Base-by-base conservation (phyloP, 2,329 filamentous ascomycete genomes). In the Sarocladium oryzae region DNA sequence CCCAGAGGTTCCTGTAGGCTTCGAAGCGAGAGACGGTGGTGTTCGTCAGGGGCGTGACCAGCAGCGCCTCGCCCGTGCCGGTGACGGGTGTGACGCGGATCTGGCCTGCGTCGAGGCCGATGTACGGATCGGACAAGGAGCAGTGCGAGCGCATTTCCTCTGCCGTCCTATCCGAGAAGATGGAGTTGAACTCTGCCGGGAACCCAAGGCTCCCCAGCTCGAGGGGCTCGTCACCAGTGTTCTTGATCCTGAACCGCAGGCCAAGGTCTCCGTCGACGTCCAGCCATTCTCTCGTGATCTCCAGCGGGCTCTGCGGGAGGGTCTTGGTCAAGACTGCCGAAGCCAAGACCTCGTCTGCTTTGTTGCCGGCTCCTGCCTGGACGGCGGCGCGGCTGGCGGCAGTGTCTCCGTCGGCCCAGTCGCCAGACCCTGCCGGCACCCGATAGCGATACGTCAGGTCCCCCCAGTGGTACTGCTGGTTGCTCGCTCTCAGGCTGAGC, bases 151-250 rank as follows among this genome's bases (percentile, higher is more conserved):
- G 71, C 6, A 74, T 79, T 6, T 78, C 71, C 2, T 65, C 63
- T 0, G 77, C 70, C 1, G 65, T 61, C 8, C 77, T 71, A 40
- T 68, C 67, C 11, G 72, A 79, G 58, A 83, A 83, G 56, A 84
- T 81, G 60, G 76, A 83, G 64, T 83, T 83, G 66, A 82, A 80
- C 59, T 81, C 77, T 18, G 78, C 71, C 0, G 79, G 79, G 49
- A 84, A 74, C 0, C 79, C 80, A 2, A 83, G 66, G 45, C 74
- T 74, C 2, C 80, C 80, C 4, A 84, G 62, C 53, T 83, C 79
- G 2, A 83, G 52, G 0, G 64, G 53, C 0, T 59, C 55, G 0
- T 57, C 56, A 1, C 61, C 72, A 0, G 61, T 62, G 53, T 81
- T 82, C 9, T 65, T 66, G 18, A 82, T 56, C 2, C 71, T 78